These are phyloP conservation scores for Vachellia pachyceras DNA, from an alignment of 306 rosid genomes.

Conservation along the genomic window DNA sequence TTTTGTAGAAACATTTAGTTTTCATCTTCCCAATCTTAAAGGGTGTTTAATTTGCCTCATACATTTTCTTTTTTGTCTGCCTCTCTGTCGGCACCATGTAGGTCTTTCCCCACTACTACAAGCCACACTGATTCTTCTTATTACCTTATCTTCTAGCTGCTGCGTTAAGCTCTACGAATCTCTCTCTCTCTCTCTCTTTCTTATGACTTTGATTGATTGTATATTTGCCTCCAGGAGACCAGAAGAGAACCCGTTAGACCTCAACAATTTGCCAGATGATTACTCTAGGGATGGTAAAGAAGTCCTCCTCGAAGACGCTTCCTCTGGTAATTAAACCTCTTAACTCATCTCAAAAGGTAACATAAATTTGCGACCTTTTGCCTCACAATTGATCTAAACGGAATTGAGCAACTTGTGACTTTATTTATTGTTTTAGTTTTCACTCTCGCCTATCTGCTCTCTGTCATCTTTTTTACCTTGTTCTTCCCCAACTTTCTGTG, in stretches of 20 bases:
- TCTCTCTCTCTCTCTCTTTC: conserved; percentile 23
- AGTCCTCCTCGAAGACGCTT: conserved; percentile 1
- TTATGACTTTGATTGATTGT: conserved; percentile 5
- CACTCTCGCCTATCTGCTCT: not conserved
- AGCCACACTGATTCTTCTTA: conserved; percentile 29
- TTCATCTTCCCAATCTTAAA: conserved; percentile 46
- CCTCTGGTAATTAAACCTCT: not conserved
- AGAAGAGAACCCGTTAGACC: conserved; percentile 37
- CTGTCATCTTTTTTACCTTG: not conserved
- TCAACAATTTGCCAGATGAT: conserved; percentile 23
- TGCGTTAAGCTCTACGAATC: not conserved
- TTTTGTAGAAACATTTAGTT: conserved; percentile 53
- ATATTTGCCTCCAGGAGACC: conserved; percentile 71
- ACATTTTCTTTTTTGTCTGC: conserved; percentile 41
- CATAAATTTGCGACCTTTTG: not conserved
- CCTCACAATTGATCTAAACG: not conserved
- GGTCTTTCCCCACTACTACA: conserved; percentile 50
- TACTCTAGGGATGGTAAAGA: conserved; percentile 16
- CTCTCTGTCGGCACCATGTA: conserved; percentile 78
- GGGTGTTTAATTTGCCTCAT: conserved; percentile 28
- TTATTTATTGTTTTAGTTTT: not conserved
- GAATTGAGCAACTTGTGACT: too few relatives aligned
- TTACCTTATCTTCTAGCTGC: not conserved
- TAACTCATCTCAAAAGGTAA: too few relatives aligned
- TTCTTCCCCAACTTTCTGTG: not conserved